Percentiles rank a stretch among this genome's conserved stretches.
These are phyloP conservation scores for Priceomyces melissophilus DNA, from an alignment of 805 yeast species.

Conservation along the genomic window DNA sequence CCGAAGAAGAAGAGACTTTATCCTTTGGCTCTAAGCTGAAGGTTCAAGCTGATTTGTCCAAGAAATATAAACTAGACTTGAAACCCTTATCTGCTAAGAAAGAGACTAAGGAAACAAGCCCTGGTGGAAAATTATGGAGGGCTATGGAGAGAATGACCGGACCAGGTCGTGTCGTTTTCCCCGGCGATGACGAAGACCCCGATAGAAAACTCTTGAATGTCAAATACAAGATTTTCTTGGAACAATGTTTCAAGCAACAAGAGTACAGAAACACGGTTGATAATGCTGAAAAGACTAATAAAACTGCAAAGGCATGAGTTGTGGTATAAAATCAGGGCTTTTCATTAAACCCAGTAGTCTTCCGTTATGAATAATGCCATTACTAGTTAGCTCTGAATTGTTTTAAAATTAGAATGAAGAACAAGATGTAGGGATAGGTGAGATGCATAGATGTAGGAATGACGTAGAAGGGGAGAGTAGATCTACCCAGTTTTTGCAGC, in stretches of 20 bases:
- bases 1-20: constrained; percentile 47
- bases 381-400: too few relatives aligned
- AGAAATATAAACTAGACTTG: constrained; percentile 33
- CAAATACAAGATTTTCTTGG: constrained; percentile 83
- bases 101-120: constrained; percentile 12
- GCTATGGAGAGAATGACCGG: constrained; percentile 84
- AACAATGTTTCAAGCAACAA: constrained; percentile 80
- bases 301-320: too few relatives aligned
- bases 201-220: constrained; percentile 70
- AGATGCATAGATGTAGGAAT: too few relatives aligned
- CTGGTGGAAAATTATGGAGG: constrained; percentile 75
- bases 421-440: too few relatives aligned
- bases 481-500: too few relatives aligned
- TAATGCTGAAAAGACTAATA: not conserved
- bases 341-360: too few relatives aligned
- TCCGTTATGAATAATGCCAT: too few relatives aligned
- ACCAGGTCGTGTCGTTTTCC: constrained; percentile 74
- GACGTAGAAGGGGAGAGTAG: too few relatives aligned
- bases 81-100: constrained; percentile 38
- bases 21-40: constrained; percentile 60
- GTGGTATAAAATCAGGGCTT: too few relatives aligned
- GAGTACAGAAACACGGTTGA: constrained; percentile 72
- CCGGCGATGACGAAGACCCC: constrained; percentile 53
- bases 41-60: constrained; percentile 51
- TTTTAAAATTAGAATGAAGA: too few relatives aligned